Percentiles rank a stretch among this genome's conserved stretches.
Evolutionary conservation across 768 basidiomycete species (phyloP).

Genomic region (Kwoniella botswanensis): DNA sequence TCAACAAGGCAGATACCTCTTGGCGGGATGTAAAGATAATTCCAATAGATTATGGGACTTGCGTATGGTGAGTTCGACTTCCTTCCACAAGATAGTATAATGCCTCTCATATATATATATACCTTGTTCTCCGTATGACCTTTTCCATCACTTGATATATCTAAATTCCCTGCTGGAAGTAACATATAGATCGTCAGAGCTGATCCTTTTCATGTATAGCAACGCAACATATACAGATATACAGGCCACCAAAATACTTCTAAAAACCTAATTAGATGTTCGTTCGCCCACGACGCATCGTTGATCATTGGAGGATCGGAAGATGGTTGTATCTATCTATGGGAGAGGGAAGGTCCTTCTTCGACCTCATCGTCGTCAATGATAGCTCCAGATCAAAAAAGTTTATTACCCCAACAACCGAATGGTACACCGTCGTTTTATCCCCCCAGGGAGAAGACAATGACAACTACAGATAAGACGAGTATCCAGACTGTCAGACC

Average conservation of each 20-base stretch:
- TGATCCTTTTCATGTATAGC: constrained; percentile 26
- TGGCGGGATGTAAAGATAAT: constrained; percentile 55
- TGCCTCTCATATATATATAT: too few relatives aligned
- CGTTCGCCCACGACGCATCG: constrained; percentile 39
- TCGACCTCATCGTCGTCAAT: background rate
- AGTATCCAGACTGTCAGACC: constrained; percentile 32
- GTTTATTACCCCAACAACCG: background rate
- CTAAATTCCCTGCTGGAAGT: too few relatives aligned
- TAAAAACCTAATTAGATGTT: constrained; percentile 54
- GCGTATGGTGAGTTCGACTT: constrained; percentile 47
- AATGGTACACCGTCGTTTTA: constrained; percentile 39
- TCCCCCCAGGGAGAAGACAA: constrained; percentile 14
- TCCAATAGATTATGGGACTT: constrained; percentile 56
- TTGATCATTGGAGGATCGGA: constrained; percentile 55
- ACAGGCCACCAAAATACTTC: constrained; percentile 57
- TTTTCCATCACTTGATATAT: too few relatives aligned
- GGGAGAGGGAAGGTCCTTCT: constrained; percentile 46
- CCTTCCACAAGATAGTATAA: background rate
- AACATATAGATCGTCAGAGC: background rate
- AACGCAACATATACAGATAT: constrained; percentile 52
- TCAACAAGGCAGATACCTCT: constrained; percentile 46
- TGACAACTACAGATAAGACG: constrained; percentile 8
- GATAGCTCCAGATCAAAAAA: background rate
- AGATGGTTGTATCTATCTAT: constrained; percentile 53
- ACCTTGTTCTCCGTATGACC: too few relatives aligned